These are phyloP conservation scores for Bathelium albidoporum DNA, from an alignment of 495 filamentous ascomycete species.

Conservation along the genomic window DNA sequence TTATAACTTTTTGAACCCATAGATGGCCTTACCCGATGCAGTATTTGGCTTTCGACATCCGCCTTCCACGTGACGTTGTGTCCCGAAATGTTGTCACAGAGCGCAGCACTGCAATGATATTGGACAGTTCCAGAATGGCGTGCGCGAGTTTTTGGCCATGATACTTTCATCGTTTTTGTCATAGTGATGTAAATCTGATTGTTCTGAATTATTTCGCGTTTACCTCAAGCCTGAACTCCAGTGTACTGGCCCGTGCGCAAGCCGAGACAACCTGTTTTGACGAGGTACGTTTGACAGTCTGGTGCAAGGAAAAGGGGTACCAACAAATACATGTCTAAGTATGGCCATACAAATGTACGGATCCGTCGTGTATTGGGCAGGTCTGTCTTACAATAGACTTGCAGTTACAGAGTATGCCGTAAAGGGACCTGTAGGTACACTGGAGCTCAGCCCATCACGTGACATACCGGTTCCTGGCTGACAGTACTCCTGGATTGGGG, in stretches of 20 bases:
- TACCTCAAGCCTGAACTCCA: too few species aligned
- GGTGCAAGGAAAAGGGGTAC: background rate
- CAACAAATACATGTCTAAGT: background rate
- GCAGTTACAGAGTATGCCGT: too few species aligned
- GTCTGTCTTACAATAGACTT: too few species aligned
- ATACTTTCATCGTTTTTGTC: too few species aligned
- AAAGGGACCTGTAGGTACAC: too few species aligned
- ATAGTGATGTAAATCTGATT: too few species aligned
- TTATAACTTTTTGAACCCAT: background rate
- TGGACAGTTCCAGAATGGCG: too few species aligned
- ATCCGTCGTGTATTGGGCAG: background rate
- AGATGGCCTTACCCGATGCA: background rate
- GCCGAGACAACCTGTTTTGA: background rate
- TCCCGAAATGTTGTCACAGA: too few species aligned
- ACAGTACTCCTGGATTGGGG: background rate
- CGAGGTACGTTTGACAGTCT: background rate
- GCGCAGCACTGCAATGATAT: too few species aligned
- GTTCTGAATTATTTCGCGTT: too few species aligned
- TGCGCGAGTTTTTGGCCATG: too few species aligned
- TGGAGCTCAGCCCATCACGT: background rate
- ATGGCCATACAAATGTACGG: background rate
- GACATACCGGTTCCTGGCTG: background rate
- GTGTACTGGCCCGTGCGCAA: too few species aligned
- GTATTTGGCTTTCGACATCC: background rate
- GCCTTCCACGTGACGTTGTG: background rate